Percentiles rank a stretch among this genome's conserved stretches.
phyloP scores from a whole-genome alignment of 495 filamentous ascomycete species.

The Aspergillus leporis region DNA sequence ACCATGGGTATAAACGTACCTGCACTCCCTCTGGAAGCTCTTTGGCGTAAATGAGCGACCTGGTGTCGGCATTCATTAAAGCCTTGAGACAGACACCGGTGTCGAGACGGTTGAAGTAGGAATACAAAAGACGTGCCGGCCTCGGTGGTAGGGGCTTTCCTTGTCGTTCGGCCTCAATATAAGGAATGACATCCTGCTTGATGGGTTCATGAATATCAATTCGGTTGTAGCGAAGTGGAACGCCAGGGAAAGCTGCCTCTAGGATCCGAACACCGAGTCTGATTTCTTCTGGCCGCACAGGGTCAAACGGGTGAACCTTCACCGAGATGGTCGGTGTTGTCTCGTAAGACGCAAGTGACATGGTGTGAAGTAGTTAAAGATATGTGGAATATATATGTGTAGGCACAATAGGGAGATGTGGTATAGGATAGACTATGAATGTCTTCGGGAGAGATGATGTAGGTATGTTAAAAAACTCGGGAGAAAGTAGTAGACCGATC shows the following conservation, averaged over 20 bases:
- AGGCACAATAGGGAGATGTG: not conserved
- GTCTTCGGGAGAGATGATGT: no score
- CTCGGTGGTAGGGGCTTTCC: constrained; percentile 34
- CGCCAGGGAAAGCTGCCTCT: constrained; percentile 39
- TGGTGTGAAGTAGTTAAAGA: not conserved
- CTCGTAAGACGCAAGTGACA: not conserved
- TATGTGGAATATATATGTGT: not conserved
- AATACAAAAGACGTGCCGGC: constrained; percentile 41
- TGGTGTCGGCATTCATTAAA: constrained; percentile 42
- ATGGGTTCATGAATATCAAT: constrained; percentile 47
- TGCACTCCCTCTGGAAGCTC: constrained; percentile 44
- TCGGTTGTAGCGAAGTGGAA: constrained; percentile 44
- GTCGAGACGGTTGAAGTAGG: constrained; percentile 43
- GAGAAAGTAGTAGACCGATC: not conserved
- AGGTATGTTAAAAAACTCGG: not conserved
- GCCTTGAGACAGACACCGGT: constrained; percentile 45
- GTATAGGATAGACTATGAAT: no score
- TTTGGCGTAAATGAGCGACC: constrained; percentile 38
- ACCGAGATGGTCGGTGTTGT: constrained; percentile 11
- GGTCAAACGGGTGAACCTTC: constrained; percentile 44
- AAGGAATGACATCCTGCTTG: constrained; percentile 44
- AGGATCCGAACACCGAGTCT: constrained; percentile 40
- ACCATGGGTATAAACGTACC: constrained; percentile 20
- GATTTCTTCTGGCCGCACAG: constrained; percentile 45
- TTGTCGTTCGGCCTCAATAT: constrained; percentile 42